These are phyloP conservation scores for Fonsecaea pugnacius DNA, from an alignment of 2,329 filamentous ascomycete genomes.

Conservation along the genomic window DNA sequence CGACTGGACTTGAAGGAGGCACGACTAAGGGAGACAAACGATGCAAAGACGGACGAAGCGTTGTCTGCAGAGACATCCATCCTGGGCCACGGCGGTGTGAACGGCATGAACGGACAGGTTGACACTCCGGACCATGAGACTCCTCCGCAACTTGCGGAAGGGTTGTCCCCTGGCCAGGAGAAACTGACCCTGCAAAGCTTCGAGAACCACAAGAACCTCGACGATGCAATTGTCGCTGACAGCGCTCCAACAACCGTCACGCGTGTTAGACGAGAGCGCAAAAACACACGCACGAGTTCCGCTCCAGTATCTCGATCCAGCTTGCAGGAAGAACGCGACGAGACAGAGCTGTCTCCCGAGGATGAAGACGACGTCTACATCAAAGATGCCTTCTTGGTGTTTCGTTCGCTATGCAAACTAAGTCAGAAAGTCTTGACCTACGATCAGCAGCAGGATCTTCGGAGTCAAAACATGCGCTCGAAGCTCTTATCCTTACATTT, in stretches of 20 bases:
- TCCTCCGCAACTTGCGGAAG: slow-evolving; percentile 56
- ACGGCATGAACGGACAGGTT: slow-evolving; percentile 35
- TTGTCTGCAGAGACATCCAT: slow-evolving; percentile 30
- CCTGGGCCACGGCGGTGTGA: slow-evolving; percentile 42
- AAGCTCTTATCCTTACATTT: slow-evolving; percentile 95
- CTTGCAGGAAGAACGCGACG: slow-evolving; percentile 46
- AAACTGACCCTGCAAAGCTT: slow-evolving; percentile 72
- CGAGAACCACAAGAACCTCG: slow-evolving; percentile 68
- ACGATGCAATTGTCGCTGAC: slow-evolving; percentile 68
- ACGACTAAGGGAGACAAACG: slow-evolving; percentile 56
- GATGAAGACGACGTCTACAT: slow-evolving; percentile 91
- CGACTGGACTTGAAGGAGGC: slow-evolving; percentile 86
- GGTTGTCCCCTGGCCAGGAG: slow-evolving; percentile 43
- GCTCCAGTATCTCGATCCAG: slow-evolving; percentile 46
- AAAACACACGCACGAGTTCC: slow-evolving; percentile 50
- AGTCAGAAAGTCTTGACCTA: slow-evolving; percentile 88
- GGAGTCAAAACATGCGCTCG: slow-evolving; percentile 94
- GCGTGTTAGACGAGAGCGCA: slow-evolving; percentile 56
- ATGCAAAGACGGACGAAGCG: slow-evolving; percentile 39
- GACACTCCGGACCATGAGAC: slow-evolving; percentile 43
- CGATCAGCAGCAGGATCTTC: slow-evolving; percentile 89
- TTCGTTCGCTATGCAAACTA: slow-evolving; percentile 95
- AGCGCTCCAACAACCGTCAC: slow-evolving; percentile 71
- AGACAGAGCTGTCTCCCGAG: slow-evolving; percentile 50
- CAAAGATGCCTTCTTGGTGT: slow-evolving; percentile 94